Base-by-base conservation (phyloP, 2,329 filamentous ascomycete species). In the Fusarium praegraminearum region DNA sequence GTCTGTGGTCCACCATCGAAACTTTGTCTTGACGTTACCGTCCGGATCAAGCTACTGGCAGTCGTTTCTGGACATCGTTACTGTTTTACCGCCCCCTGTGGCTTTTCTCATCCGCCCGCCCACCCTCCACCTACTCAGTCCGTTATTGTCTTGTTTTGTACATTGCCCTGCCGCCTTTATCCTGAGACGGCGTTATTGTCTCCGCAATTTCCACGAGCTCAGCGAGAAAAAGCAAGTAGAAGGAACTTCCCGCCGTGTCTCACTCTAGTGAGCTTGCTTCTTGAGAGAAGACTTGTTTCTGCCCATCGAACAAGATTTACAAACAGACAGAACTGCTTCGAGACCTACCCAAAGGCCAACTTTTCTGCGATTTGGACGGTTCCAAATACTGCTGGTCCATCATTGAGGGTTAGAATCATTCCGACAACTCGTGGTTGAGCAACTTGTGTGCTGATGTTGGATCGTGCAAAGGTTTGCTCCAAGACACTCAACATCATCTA, bases 141-240 rank as follows among this genome's bases (percentile, higher is more conserved):
- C 62, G 57, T 58, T 63, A 50, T 50, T 68, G 64, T 68, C 49
- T 67, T 58, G 57, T 45, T 62, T 65, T 49, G 65, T 67, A 52
- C 47, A 55, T 54, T 68, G 46, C 67, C 57, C 53, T 70, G 68
- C 59, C 53, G 60, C 63, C 36, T 71, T 69, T 68, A 57, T 57
- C 60, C 62, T 69, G 53, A 49, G 62, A 54, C 58, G 46, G 44
- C 26, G 55, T 43, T 72, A 26, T 58, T 59, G 62, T 67, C 67
- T 74, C 69, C 65, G 69, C 67, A 67, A 65, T 73, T 59, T 62
- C 70, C 62, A 74, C 73, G 73, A 72, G 64, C 65, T 60, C 58
- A 61, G 52, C 54, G 55, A 70, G 63, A 64, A 73, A 72, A 73
- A 74, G 67, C 65, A 75, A 69, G 53, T 62, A 59, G 55, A 65